These are phyloP conservation scores for Neurospora sp. DNA, from an alignment of 495 filamentous ascomycete genomes.

Conservation along the genomic window DNA sequence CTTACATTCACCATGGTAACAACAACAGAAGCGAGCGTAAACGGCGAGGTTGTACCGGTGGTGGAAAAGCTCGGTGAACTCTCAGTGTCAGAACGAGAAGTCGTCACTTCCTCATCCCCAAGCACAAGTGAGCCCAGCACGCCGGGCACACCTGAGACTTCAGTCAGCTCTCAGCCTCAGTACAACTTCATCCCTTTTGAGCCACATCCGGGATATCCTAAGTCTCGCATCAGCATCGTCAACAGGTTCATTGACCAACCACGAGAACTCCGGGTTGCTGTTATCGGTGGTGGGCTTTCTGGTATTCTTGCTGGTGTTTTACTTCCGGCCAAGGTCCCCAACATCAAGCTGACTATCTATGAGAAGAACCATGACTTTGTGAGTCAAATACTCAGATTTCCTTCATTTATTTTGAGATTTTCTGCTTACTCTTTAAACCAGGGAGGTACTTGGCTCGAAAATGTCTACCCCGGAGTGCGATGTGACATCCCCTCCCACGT, in stretches of 20 bases:
- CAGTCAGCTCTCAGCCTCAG: background rate
- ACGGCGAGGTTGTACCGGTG: background rate
- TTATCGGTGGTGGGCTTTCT: conserved; percentile 58
- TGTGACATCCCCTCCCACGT: conserved; percentile 64
- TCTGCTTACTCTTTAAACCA: conserved; percentile 8
- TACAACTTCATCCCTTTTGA: background rate
- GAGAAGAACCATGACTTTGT: conserved; percentile 63
- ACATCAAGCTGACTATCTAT: conserved; percentile 52
- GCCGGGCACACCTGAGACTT: background rate
- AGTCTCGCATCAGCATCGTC: conserved; percentile 24
- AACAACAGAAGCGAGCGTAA: background rate
- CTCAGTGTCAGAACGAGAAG: conserved; percentile 1
- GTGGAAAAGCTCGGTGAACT: conserved; percentile 2
- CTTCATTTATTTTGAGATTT: background rate
- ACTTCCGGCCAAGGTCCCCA: conserved; percentile 45
- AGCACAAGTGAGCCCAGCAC: background rate
- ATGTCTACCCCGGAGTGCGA: conserved; percentile 59
- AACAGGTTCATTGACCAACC: conserved; percentile 47
- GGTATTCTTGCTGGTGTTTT: conserved; percentile 54
- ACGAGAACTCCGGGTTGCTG: conserved; percentile 45
- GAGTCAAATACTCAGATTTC: conserved; percentile 1
- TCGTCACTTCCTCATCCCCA: background rate
- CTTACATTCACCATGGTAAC: background rate
- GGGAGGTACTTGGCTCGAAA: conserved; percentile 66
- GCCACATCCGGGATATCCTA: conserved; percentile 11